A percentile compares a stretch with the other conserved stretches of the same genome.
Conservation (phyloP, 1,139 yeast species). For the Yamadazyma pseudoaaseri region DNA sequence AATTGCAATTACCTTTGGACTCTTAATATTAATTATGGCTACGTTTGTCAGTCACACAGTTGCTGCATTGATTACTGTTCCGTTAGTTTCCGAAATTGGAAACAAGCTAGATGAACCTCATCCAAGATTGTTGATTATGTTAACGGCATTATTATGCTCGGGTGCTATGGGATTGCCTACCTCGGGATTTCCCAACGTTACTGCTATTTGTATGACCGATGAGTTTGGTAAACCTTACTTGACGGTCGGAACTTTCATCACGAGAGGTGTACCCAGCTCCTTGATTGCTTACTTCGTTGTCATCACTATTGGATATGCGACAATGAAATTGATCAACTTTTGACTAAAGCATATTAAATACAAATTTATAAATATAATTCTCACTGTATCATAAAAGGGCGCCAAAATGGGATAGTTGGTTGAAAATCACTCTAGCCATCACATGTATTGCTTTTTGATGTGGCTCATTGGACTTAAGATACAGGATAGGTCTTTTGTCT, state of each 20-base stretch:
- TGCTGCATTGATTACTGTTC: conserved; percentile 88
- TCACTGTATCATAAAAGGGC: too few species aligned
- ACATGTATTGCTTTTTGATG: too few species aligned
- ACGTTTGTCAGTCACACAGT: conserved; percentile 96
- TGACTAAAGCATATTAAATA: conserved; percentile 17
- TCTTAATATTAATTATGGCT: conserved; percentile 73
- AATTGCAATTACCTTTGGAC: conserved; percentile 63
- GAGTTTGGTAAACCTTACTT: conserved; percentile 85
- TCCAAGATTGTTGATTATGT: conserved; percentile 75
- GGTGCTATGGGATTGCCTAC: conserved; percentile 97
- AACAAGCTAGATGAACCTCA: conserved; percentile 68
- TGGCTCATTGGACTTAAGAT: too few species aligned
- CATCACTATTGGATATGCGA: conserved; percentile 65
- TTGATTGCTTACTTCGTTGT: conserved; percentile 63
- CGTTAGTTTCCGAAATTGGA: conserved; percentile 86
- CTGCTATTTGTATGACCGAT: conserved; percentile 90
- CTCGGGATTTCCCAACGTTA: conserved; percentile 94
- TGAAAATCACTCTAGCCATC: too few species aligned
- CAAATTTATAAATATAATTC: background rate
- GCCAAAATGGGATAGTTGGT: too few species aligned
- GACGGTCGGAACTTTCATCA: conserved; percentile 78
- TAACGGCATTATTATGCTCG: conserved; percentile 80
- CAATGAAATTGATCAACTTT: conserved; percentile 52
- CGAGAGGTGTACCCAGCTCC: conserved; percentile 87
- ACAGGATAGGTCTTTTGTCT: too few species aligned